Percentiles rank a stretch among this genome's conserved stretches.
Evolutionary conservation across 495 filamentous ascomycete species (phyloP).

Genomic region (Aspergillus diversus): DNA sequence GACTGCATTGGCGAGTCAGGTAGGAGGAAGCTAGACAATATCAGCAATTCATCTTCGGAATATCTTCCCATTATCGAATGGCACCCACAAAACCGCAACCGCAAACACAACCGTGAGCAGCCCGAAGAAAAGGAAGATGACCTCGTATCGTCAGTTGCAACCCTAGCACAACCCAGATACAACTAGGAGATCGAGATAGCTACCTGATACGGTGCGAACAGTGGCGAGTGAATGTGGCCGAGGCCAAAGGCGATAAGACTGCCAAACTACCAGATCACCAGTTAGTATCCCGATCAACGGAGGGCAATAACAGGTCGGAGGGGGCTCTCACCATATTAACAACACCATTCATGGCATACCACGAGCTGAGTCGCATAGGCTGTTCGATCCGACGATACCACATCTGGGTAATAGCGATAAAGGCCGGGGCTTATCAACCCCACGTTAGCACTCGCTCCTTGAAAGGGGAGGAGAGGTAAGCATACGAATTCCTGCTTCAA

Average conservation of each 20-base stretch:
- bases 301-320: background rate
- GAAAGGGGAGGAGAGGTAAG: background rate
- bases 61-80: background rate
- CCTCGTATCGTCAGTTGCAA: conserved; percentile 30
- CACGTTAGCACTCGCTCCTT: background rate
- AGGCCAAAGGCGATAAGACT: conserved; percentile 61
- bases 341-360: conserved; percentile 64
- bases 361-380: conserved; percentile 58
- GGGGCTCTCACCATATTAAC: conserved; percentile 56
- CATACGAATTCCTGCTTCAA: conserved; percentile 57
- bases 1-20: conserved; percentile 63
- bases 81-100: conserved; percentile 43
- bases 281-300: background rate
- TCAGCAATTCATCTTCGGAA: no score
- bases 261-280: conserved; percentile 30
- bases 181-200: conserved; percentile 11
- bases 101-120: conserved; percentile 55
- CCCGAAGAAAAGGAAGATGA: conserved; percentile 60
- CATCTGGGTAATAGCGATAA: conserved; percentile 64
- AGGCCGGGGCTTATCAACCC: conserved; percentile 52
- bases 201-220: conserved; percentile 60
- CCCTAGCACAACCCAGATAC: background rate
- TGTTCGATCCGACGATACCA: conserved; percentile 65
- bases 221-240: conserved; percentile 57
- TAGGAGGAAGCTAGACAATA: conserved; percentile 48